phyloP scores from a whole-genome alignment of 257 asterid genomes.

The Capsicum pubescens region DNA sequence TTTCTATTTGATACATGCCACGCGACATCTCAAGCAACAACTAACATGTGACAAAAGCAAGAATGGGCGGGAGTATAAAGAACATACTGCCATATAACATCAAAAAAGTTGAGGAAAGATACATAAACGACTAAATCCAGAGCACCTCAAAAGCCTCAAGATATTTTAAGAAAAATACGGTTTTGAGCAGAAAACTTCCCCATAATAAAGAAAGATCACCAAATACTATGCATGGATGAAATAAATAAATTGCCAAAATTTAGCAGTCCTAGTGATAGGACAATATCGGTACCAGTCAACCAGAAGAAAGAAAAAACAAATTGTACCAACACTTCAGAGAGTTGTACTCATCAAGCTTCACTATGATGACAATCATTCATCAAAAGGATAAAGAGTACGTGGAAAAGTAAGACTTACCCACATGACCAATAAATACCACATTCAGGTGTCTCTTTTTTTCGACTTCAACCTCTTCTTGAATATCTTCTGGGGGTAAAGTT shows the following conservation, averaged over 20 bases:
- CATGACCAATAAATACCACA: slow-evolving; percentile 97
- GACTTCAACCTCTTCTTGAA: slow-evolving; percentile 43
- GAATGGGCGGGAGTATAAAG: not conserved
- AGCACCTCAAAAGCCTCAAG: not conserved
- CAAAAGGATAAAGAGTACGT: not conserved
- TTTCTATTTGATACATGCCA: not conserved
- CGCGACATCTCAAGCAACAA: slow-evolving; percentile 10
- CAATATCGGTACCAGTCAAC: not conserved
- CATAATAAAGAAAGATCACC: slow-evolving; percentile 1
- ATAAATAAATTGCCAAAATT: not conserved
- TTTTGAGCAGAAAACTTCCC: not conserved
- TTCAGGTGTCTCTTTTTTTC: slow-evolving; percentile 81
- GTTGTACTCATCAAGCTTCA: not conserved
- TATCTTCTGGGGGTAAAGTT: slow-evolving; percentile 23
- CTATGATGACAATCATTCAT: slow-evolving; percentile 1
- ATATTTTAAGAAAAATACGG: not conserved
- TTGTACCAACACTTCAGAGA: not conserved
- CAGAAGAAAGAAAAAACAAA: not conserved
- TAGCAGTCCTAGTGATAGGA: not conserved
- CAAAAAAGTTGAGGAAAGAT: not conserved
- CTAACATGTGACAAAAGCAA: not conserved
- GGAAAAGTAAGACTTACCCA: slow-evolving; percentile 60
- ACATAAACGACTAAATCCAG: not conserved
- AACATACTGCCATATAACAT: slow-evolving; percentile 7
- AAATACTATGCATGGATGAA: not conserved